Conservation (phyloP, 768 basidiomycete species). For the Panaeolus papilionaceus region DNA sequence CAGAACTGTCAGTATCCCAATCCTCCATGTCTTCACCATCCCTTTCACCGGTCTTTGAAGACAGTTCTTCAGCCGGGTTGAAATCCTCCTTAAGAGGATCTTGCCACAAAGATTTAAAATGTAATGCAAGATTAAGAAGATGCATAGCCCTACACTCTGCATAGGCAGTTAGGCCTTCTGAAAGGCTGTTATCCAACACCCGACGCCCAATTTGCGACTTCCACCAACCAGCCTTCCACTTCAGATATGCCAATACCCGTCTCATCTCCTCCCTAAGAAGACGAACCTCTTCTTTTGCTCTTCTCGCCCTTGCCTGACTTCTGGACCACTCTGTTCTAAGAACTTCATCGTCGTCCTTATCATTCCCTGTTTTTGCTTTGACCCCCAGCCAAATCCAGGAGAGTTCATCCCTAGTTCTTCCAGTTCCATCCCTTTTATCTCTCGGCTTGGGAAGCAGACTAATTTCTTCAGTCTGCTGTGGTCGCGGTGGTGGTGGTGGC, state of each 20-base stretch:
- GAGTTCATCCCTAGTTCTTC: slow-evolving; percentile 21
- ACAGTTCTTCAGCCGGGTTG: background rate
- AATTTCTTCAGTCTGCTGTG: slow-evolving; percentile 2
- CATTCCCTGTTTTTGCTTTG: background rate
- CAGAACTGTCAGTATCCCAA: background rate
- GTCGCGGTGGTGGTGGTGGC: background rate
- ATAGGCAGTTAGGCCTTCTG: slow-evolving; percentile 6
- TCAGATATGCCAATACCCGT: slow-evolving; percentile 20
- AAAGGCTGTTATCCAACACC: background rate
- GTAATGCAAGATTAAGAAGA: background rate
- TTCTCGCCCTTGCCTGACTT: slow-evolving; percentile 20
- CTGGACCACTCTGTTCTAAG: slow-evolving; percentile 21
- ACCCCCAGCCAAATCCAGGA: slow-evolving; percentile 28
- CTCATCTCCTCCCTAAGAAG: slow-evolving; percentile 35
- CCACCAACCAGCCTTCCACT: slow-evolving; percentile 27
- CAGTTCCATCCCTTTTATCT: slow-evolving; percentile 15
- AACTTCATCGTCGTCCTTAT: slow-evolving; percentile 19
- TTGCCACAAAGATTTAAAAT: background rate
- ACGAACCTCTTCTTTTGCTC: slow-evolving; percentile 30
- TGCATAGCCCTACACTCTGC: background rate
- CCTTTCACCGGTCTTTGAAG: background rate
- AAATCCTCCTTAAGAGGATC: background rate
- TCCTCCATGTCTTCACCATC: background rate
- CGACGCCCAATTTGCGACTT: background rate
- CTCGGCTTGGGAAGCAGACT: slow-evolving; percentile 12